A percentile compares a stretch with the other conserved stretches of the same genome.
Evolutionary conservation across 805 yeast species (phyloP).

Genomic region (Cyberlindnera meyerae): DNA sequence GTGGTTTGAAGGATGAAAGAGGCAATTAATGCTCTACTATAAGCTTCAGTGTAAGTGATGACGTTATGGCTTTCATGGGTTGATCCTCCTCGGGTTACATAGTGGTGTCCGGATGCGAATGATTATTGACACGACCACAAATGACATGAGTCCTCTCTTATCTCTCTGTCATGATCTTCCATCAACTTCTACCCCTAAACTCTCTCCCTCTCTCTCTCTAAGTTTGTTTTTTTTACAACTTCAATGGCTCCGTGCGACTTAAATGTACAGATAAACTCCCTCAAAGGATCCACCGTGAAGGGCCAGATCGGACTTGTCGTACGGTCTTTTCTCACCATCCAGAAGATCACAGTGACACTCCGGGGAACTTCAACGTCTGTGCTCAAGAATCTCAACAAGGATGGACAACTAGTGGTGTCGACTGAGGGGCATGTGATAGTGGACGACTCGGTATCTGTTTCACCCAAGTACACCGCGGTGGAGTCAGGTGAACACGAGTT

Average conservation of each 20-base stretch:
- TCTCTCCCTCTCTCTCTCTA: background rate
- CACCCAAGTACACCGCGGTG: slow-evolving; percentile 7
- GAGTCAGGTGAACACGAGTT: slow-evolving; percentile 8
- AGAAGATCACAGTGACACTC: slow-evolving; percentile 7
- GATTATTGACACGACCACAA: slow-evolving; percentile 3
- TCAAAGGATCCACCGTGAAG: slow-evolving; percentile 4
- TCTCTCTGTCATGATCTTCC: too few relatives aligned
- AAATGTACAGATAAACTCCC: slow-evolving; percentile 5
- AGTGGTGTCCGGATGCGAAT: too few relatives aligned
- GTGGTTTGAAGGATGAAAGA: too few relatives aligned
- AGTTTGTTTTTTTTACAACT: background rate
- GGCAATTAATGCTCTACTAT: too few relatives aligned
- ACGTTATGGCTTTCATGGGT: too few relatives aligned
- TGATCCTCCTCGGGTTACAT: background rate
- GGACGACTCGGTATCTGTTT: slow-evolving; percentile 9
- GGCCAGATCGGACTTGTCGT: slow-evolving; percentile 6
- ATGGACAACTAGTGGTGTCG: too few relatives aligned
- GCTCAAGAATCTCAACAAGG: background rate
- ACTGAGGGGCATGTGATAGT: slow-evolving; percentile 8
- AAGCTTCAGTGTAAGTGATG: too few relatives aligned
- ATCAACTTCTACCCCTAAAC: too few relatives aligned
- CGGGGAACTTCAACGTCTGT: slow-evolving; percentile 4
- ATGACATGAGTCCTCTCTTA: too few relatives aligned
- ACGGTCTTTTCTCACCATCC: slow-evolving; percentile 6
- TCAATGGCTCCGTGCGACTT: slow-evolving; percentile 11